Conservation (phyloP, 768 basidiomycete species). For the Boletales sp. region DNA sequence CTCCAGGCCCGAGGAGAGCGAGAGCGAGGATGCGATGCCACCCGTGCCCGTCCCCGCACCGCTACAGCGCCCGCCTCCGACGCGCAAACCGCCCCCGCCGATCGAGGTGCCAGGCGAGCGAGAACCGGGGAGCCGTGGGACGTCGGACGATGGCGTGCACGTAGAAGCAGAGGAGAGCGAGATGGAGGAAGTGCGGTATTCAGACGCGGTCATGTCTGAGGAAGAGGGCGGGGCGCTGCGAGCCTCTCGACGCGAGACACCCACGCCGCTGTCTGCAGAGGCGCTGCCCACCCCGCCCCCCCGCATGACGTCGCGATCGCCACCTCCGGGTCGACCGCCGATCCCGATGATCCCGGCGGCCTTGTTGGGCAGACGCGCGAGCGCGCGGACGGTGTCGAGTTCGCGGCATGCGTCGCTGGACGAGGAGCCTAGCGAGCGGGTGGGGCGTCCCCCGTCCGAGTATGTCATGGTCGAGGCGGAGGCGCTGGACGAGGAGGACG, state of each 20-base stretch:
- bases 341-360: slow-evolving; percentile 34
- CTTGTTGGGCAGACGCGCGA: slow-evolving; percentile 36
- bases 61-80: slow-evolving; percentile 27
- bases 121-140: slow-evolving; percentile 25
- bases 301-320: slow-evolving; percentile 27
- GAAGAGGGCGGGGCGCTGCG: slow-evolving; percentile 32
- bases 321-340: slow-evolving; percentile 35
- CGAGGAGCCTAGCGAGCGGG: slow-evolving; percentile 10
- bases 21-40: slow-evolving; percentile 21
- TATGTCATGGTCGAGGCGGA: slow-evolving; percentile 65
- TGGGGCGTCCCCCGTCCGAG: slow-evolving; percentile 37
- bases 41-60: slow-evolving; percentile 33
- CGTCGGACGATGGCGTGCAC: slow-evolving; percentile 58
- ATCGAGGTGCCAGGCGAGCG: slow-evolving; percentile 3
- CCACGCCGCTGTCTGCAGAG: slow-evolving; percentile 19
- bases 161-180: slow-evolving; percentile 74
- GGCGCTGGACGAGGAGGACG: slow-evolving; percentile 32
- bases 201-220: slow-evolving; percentile 42
- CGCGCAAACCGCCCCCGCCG: slow-evolving; percentile 31
- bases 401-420: slow-evolving; percentile 39
- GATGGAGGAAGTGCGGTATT: slow-evolving; percentile 60
- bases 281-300: slow-evolving; percentile 49
- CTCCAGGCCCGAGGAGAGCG: slow-evolving; percentile 26
- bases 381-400: slow-evolving; percentile 30
- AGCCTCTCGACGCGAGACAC: background rate